Conservation (phyloP, 441 rosid genomes). For the Croton setiger region DNA sequence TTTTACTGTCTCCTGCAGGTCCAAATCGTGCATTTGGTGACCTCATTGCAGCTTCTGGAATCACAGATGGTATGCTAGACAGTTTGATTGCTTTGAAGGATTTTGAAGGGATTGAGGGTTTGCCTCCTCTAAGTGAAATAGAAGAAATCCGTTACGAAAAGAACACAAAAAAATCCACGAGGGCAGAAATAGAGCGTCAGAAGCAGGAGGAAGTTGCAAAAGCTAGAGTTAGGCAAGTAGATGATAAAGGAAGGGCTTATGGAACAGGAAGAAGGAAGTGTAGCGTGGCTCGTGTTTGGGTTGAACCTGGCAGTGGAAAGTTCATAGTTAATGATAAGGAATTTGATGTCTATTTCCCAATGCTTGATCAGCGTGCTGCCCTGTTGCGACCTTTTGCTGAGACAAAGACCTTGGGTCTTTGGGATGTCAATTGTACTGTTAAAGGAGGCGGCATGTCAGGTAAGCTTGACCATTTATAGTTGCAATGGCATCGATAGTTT, state of each 20-base stretch:
- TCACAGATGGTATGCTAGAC: conserved; percentile 87
- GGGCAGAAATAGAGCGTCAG: conserved; percentile 80
- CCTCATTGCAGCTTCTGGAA: conserved; percentile 84
- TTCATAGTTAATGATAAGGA: conserved; percentile 72
- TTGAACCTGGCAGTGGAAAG: conserved; percentile 76
- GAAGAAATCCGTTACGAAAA: conserved; percentile 71
- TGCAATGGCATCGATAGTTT: not conserved
- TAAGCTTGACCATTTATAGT: conserved; percentile 27
- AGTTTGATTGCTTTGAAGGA: conserved; percentile 82
- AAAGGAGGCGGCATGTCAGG: conserved; percentile 94
- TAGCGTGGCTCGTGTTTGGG: conserved; percentile 90
- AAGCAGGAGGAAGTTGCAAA: conserved; percentile 92
- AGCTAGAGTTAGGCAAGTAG: conserved; percentile 78
- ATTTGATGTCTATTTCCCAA: conserved; percentile 81
- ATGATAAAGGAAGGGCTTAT: conserved; percentile 84
- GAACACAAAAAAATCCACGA: conserved; percentile 58
- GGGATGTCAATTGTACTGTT: conserved; percentile 85
- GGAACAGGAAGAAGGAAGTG: conserved; percentile 97
- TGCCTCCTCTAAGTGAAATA: conserved; percentile 78
- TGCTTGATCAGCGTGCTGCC: conserved; percentile 93
- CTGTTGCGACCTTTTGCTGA: conserved; percentile 86
- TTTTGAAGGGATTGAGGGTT: conserved; percentile 77
- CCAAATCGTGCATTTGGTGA: conserved; percentile 93
- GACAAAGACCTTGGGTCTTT: conserved; percentile 91
- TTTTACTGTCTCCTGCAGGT: conserved; percentile 42